phyloP scores from a whole-genome alignment of 2,329 filamentous ascomycete species.

The Fusarium sp. region DNA sequence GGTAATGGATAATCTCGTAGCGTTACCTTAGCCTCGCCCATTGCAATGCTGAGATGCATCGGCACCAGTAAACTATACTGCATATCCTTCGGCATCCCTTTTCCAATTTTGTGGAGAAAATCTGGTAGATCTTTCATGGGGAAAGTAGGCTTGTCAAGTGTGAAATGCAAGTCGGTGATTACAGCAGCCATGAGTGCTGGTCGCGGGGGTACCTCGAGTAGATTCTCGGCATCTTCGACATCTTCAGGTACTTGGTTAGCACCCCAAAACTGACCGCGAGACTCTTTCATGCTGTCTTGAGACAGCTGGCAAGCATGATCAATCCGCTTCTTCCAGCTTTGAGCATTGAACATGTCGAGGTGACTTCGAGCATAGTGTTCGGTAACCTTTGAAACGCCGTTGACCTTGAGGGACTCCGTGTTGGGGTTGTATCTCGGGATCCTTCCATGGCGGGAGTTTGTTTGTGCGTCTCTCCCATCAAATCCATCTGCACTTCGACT shows the following conservation, averaged over 20 bases:
- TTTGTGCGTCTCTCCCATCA: constrained; percentile 50
- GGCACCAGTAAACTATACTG: constrained; percentile 90
- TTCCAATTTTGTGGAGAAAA: constrained; percentile 91
- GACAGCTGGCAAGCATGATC: constrained; percentile 79
- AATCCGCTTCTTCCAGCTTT: constrained; percentile 93
- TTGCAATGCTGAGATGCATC: constrained; percentile 88
- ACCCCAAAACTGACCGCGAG: constrained; percentile 85
- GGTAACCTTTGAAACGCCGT: constrained; percentile 77
- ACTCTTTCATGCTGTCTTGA: constrained; percentile 80
- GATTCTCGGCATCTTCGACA: constrained; percentile 83
- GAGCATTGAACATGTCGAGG: constrained; percentile 84
- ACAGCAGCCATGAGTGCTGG: constrained; percentile 85
- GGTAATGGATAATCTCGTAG: constrained; percentile 95
- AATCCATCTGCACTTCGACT: constrained; percentile 69
- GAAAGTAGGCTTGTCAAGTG: constrained; percentile 94
- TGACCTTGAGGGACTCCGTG: constrained; percentile 73
- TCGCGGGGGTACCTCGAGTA: constrained; percentile 86
- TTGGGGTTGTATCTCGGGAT: constrained; percentile 84
- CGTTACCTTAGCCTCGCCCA: constrained; percentile 89
- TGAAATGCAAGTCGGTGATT: constrained; percentile 86
- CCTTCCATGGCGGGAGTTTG: constrained; percentile 56
- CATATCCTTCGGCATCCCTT: constrained; percentile 94
- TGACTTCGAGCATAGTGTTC: constrained; percentile 81
- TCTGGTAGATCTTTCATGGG: constrained; percentile 83
- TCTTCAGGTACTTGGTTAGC: constrained; percentile 85